Percentiles rank a stretch among this genome's conserved stretches.
phyloP scores from a whole-genome alignment of 179 eudicot species.

The Sideroxylon spinosum region DNA sequence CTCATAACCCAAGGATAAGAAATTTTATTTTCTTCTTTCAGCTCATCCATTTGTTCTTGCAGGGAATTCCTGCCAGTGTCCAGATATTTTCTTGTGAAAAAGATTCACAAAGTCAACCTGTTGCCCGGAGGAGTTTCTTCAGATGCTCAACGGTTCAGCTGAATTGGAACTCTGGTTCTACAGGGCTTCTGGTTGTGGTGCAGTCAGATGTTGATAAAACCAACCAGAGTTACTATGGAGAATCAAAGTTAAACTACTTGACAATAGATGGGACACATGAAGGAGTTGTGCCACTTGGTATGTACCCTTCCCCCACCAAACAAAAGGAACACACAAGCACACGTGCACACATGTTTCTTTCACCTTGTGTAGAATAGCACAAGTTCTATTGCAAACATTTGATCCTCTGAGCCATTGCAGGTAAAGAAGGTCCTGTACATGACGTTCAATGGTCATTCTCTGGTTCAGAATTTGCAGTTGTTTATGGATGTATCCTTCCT shows the following conservation, averaged over 20 bases:
- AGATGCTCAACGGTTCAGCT: conserved; percentile 82
- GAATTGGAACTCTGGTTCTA: conserved; percentile 81
- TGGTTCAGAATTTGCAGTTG: conserved; percentile 90
- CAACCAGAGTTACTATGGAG: conserved; percentile 97
- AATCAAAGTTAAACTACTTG: conserved; percentile 82
- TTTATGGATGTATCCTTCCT: conserved; percentile 95
- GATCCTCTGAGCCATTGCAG: conserved; percentile 36
- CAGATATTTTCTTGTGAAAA: conserved; percentile 77
- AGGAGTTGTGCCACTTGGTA: conserved; percentile 92
- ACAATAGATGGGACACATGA: conserved; percentile 82
- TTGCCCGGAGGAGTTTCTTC: conserved; percentile 91
- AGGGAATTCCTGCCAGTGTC: conserved; percentile 95
- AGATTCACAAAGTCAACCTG: conserved; percentile 57
- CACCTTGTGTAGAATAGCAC: not conserved
- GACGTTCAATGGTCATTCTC: conserved; percentile 95
- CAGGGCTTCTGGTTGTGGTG: conserved; percentile 82
- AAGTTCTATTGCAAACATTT: conserved; percentile 3
- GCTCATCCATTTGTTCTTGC: conserved; percentile 16
- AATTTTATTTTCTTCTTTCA: conserved; percentile 11
- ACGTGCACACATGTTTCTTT: not conserved
- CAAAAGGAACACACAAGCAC: not conserved
- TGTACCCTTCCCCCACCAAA: conserved; percentile 15
- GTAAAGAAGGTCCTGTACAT: conserved; percentile 95
- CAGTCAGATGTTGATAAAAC: conserved; percentile 98
- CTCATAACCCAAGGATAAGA: conserved; percentile 2